Conservation (phyloP, 768 basidiomycete species). For the Krasilnikovozyma curviuscula region DNA sequence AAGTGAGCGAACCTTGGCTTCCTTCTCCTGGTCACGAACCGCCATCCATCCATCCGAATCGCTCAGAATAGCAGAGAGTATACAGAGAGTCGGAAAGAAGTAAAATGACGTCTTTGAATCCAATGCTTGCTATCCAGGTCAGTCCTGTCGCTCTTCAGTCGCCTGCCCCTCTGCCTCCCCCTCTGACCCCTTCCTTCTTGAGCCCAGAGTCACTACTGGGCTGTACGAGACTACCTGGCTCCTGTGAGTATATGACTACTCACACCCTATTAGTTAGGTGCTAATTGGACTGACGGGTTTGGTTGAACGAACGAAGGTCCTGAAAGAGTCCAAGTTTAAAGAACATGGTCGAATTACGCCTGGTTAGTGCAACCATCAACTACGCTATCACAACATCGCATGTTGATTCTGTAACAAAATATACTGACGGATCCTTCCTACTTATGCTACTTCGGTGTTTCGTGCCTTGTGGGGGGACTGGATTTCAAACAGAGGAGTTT, state of each 20-base stretch:
- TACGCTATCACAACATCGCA: neutral
- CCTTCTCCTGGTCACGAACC: no score
- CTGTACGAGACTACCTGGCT: slow-evolving; percentile 77
- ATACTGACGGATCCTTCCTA: neutral
- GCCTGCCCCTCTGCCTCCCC: no score
- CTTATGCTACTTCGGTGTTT: slow-evolving; percentile 11
- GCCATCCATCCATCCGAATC: no score
- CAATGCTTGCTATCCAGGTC: no score
- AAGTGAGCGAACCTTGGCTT: no score
- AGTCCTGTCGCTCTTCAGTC: no score
- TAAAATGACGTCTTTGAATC: no score
- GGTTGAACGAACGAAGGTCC: slow-evolving; percentile 39
- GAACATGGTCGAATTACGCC: slow-evolving; percentile 93
- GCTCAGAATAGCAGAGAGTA: no score
- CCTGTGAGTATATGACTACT: slow-evolving; percentile 19
- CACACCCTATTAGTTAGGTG: no score
- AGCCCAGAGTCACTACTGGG: slow-evolving; percentile 74
- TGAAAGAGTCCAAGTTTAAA: slow-evolving; percentile 96
- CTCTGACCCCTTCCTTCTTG: neutral
- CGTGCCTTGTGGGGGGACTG: slow-evolving; percentile 8
- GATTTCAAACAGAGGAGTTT: slow-evolving; percentile 60
- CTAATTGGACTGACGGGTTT: neutral
- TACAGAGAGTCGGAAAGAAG: no score
- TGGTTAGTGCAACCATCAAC: slow-evolving; percentile 31
- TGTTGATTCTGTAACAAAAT: neutral